A percentile compares a stretch with the other conserved stretches of the same genome.
These are phyloP conservation scores for Tylopilus orsonianus DNA, from an alignment of 1,284 basidiomycete species.

Conservation along the genomic window DNA sequence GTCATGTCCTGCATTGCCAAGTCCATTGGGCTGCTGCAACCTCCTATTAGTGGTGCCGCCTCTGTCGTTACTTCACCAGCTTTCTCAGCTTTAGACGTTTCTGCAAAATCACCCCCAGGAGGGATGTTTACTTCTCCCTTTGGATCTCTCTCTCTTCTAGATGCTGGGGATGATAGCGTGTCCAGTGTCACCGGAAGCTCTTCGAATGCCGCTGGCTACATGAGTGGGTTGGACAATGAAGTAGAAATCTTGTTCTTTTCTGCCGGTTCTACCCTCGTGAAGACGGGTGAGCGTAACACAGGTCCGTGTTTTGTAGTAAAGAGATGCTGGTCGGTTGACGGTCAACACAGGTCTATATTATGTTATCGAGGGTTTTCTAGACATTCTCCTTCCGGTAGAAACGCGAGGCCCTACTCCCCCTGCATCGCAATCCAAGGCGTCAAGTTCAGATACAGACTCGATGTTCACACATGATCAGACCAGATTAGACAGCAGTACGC, in stretches of 20 bases:
- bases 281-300: constrained; percentile 87
- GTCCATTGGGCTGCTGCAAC: constrained; percentile 93
- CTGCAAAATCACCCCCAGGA: constrained; percentile 40
- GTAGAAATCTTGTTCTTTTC: constrained; percentile 95
- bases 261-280: constrained; percentile 83
- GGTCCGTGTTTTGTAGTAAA: constrained; percentile 42
- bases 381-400: constrained; percentile 74
- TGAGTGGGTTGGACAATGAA: constrained; percentile 88
- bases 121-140: constrained; percentile 74
- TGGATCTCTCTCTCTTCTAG: constrained; percentile 81
- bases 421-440: constrained; percentile 24
- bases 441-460: constrained; percentile 26
- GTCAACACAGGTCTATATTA: constrained; percentile 80
- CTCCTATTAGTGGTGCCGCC: constrained; percentile 64
- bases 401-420: constrained; percentile 35
- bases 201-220: constrained; percentile 58
- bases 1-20: constrained; percentile 98
- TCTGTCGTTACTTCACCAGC: constrained; percentile 68
- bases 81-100: constrained; percentile 50
- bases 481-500: constrained; percentile 16
- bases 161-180: constrained; percentile 60
- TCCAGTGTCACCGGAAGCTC: constrained; percentile 67
- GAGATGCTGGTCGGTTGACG: constrained; percentile 5
- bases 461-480: constrained; percentile 20
- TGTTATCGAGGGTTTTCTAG: constrained; percentile 96